Evolutionary conservation across 2,329 filamentous ascomycete genomes (phyloP).

Genomic region (Berkeleyomyces rouxiae): DNA sequence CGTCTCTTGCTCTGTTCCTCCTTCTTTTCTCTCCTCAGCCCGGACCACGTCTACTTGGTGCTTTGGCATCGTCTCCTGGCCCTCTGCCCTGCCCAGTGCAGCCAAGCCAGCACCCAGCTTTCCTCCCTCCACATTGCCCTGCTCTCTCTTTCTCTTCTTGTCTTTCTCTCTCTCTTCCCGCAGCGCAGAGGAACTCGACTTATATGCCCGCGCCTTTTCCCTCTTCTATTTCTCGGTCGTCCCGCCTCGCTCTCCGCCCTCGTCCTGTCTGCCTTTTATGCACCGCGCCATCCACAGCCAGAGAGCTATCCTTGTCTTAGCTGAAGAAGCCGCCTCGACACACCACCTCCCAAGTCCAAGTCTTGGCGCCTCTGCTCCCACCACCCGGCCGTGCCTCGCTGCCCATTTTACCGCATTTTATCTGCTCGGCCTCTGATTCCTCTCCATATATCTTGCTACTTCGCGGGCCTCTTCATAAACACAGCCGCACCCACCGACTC

Average conservation of each 20-base stretch:
- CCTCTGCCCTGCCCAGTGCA: background rate
- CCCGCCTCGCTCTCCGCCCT: background rate
- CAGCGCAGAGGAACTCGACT: too few relatives aligned
- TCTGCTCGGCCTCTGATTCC: background rate
- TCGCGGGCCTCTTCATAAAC: background rate
- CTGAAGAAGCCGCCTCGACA: too few relatives aligned
- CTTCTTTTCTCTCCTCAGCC: background rate
- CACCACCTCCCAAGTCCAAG: too few relatives aligned
- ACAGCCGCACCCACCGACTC: background rate
- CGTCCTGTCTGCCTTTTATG: background rate
- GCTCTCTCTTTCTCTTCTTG: background rate
- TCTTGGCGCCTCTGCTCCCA: too few relatives aligned
- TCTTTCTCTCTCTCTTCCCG: background rate
- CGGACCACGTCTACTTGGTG: background rate
- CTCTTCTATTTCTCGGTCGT: background rate
- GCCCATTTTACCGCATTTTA: background rate
- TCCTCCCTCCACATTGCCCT: background rate
- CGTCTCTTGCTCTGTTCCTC: background rate
- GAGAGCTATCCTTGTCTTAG: too few relatives aligned
- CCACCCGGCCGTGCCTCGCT: too few relatives aligned
- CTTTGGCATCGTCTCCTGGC: background rate
- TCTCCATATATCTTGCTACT: background rate
- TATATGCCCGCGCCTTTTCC: background rate
- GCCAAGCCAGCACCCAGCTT: background rate
- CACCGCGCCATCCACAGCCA: too few relatives aligned